A percentile compares a stretch with the other conserved stretches of the same genome.
Evolutionary conservation across 768 basidiomycete genomes (phyloP).

Genomic region (Pleurotus salmoneostramineus): DNA sequence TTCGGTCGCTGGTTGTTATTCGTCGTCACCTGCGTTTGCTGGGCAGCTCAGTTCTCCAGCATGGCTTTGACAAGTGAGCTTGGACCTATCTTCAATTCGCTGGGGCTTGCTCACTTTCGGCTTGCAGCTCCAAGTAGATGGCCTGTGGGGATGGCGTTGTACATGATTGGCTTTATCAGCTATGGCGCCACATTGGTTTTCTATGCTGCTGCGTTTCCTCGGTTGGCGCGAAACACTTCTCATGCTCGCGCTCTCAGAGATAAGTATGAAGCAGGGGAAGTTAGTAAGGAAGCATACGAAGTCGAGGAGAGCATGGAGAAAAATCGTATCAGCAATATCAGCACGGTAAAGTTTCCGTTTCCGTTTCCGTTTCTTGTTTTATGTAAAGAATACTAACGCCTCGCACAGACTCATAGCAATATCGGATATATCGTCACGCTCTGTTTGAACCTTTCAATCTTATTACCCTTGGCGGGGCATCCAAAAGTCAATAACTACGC

Average conservation of each 20-base stretch:
- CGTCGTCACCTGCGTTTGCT: slow-evolving; percentile 66
- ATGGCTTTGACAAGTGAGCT: slow-evolving; percentile 62
- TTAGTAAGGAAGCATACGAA: slow-evolving; percentile 62
- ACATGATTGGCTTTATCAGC: slow-evolving; percentile 74
- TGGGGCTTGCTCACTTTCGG: slow-evolving; percentile 26
- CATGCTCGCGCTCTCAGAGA: slow-evolving; percentile 53
- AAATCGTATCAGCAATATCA: slow-evolving; percentile 82
- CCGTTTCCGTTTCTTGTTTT: background rate
- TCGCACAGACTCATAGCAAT: slow-evolving; percentile 63
- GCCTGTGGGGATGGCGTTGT: slow-evolving; percentile 74
- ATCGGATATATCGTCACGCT: slow-evolving; percentile 68
- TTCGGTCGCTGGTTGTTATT: slow-evolving; percentile 82
- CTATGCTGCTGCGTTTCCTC: slow-evolving; percentile 75
- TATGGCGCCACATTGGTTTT: slow-evolving; percentile 83
- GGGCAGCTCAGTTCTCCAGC: slow-evolving; percentile 77
- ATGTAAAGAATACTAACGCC: background rate
- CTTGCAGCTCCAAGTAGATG: slow-evolving; percentile 60
- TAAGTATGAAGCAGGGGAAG: slow-evolving; percentile 57
- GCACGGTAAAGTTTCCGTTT: slow-evolving; percentile 48
- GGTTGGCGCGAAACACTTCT: slow-evolving; percentile 74
- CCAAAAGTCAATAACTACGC: slow-evolving; percentile 73
- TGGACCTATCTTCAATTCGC: slow-evolving; percentile 16
- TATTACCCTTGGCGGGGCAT: slow-evolving; percentile 57
- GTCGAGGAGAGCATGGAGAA: slow-evolving; percentile 76
- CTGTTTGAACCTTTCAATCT: slow-evolving; percentile 63